Evolutionary conservation across 768 basidiomycete species (phyloP), one percentile per base, ranked within the genome.

Genomic region (Macrocybe gigantea): DNA sequence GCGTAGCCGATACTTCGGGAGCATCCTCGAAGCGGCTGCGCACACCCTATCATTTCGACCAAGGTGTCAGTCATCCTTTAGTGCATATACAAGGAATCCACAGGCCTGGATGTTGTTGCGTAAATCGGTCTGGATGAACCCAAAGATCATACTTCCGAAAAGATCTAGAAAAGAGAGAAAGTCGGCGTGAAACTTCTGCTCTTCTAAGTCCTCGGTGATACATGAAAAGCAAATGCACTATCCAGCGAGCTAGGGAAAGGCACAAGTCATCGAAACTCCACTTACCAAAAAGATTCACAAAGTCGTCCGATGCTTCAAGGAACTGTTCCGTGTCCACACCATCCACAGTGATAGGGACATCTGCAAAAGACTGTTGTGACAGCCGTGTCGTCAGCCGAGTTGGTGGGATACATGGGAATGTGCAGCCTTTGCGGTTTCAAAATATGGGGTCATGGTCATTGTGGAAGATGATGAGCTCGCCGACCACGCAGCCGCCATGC

Each of bases 271-370:
- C 11, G 35, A 37, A 50, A 31, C 12, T 12, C 44, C 8, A 49
- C 77, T 49, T 52, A 84, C 86, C 83, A 60, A 88, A 88, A 69
- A 88, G 69, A 46, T 77, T 70, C 11, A 85, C 72, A 29, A 98
- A 75, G 12, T 90, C 93, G 64, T 95, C 91, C 13, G 91, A 82
- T 1, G 94, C 94, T 59, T 90, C 85, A 40, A 93, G 72, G 71
- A 98, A 98, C 9, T 75, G 64, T 13, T 69, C 59, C 0, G 93
- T 91, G 60, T 93, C 83, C 44, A 98, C 81, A 10, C 94, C 93
- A 4, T 73, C 68, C 38, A 79, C 73, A n/a, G 79, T 80, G 55
- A 88, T 71, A 11, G 82, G 77, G 36, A 97, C 89, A 52, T 95
- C 88, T 57, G 78, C 80, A 65, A 89, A 97, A 7, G 90, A 93